These are phyloP conservation scores for Jackrogersella minutella DNA, from an alignment of 495 filamentous ascomycete species.

Conservation along the genomic window DNA sequence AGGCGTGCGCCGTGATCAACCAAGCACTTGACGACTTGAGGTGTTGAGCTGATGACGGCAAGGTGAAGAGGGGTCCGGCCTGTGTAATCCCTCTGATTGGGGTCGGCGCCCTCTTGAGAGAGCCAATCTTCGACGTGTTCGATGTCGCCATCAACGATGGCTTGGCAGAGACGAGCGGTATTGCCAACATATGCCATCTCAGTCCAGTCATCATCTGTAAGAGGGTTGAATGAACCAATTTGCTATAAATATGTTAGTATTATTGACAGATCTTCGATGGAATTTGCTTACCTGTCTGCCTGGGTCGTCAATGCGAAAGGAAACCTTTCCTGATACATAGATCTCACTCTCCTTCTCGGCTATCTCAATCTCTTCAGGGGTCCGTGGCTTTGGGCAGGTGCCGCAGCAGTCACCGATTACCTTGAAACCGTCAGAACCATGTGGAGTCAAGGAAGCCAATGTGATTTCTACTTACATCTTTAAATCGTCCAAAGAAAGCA, in stretches of 20 bases:
- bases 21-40: conserved; percentile 72
- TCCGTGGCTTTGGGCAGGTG: conserved; percentile 71
- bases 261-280: neutral
- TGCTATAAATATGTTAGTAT: conserved; percentile 38
- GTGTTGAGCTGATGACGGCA: conserved; percentile 70
- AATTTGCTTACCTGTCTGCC: conserved; percentile 70
- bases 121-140: conserved; percentile 74
- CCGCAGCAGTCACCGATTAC: conserved; percentile 83
- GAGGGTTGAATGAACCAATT: conserved; percentile 76
- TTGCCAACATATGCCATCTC: conserved; percentile 80
- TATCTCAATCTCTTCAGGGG: conserved; percentile 72
- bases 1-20: conserved; percentile 78
- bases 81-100: conserved; percentile 76
- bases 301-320: conserved; percentile 79
- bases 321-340: conserved; percentile 73
- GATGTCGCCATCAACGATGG: conserved; percentile 74
- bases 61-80: conserved; percentile 82
- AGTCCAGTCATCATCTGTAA: conserved; percentile 83
- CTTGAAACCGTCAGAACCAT: conserved; percentile 48
- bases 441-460: neutral
- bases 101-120: conserved; percentile 64
- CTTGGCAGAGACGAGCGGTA: conserved; percentile 74
- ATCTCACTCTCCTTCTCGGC: conserved; percentile 74
- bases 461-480: conserved; percentile 43
- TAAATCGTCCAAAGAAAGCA: conserved; percentile 58